phyloP scores from a whole-genome alignment of 805 yeast species.

The Kodamaea kakaduensis region DNA sequence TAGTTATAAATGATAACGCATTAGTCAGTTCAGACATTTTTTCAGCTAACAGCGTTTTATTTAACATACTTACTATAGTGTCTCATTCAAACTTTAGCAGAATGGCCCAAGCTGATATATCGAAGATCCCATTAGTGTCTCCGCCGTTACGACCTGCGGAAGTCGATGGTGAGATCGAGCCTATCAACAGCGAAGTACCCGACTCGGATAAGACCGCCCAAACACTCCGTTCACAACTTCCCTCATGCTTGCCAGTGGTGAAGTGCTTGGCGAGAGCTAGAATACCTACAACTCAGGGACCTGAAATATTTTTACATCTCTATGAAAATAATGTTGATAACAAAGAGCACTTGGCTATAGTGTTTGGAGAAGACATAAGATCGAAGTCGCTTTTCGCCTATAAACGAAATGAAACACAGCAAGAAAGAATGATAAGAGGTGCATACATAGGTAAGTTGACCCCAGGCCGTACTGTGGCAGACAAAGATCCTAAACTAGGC shows the following conservation, averaged over 20 bases:
- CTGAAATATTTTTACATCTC: constrained; percentile 87
- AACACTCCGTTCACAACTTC: constrained; percentile 31
- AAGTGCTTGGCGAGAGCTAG: constrained; percentile 91
- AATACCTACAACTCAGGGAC: constrained; percentile 93
- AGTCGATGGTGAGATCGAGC: constrained; percentile 1
- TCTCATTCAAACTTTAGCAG: too few species aligned
- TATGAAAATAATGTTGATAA: constrained; percentile 82
- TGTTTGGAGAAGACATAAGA: constrained; percentile 88
- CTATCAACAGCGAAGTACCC: background rate
- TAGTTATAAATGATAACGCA: too few species aligned
- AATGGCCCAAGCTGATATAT: constrained; percentile 8
- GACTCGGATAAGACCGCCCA: constrained; percentile 13
- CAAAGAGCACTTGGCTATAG: constrained; percentile 95
- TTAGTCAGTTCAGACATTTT: too few species aligned
- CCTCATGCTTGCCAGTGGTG: constrained; percentile 65
- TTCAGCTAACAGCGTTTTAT: too few species aligned
- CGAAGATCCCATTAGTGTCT: constrained; percentile 14
- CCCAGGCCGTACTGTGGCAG: constrained; percentile 80
- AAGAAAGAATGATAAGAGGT: constrained; percentile 96
- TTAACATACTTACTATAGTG: too few species aligned
- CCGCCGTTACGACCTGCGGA: constrained; percentile 11
- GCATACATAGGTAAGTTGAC: constrained; percentile 87
- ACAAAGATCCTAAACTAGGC: constrained; percentile 41
- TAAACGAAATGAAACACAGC: constrained; percentile 72
- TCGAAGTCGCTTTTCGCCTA: constrained; percentile 65